Evolutionary conservation across 768 basidiomycete species (phyloP).

Genomic region (Lactarius quietus): DNA sequence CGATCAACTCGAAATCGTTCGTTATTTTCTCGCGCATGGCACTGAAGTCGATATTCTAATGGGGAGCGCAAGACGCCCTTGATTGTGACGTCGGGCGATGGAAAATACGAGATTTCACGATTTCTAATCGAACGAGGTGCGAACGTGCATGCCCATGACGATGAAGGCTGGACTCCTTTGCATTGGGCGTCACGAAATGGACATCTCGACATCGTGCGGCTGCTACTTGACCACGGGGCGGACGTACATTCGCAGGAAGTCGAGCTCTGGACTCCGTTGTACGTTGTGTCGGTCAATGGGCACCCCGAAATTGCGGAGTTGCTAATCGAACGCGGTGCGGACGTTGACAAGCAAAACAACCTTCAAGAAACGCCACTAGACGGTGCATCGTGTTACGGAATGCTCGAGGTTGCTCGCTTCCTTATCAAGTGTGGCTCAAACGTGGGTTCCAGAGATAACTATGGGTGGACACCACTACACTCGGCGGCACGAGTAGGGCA

Average conservation of each 20-base stretch:
- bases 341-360: not conserved
- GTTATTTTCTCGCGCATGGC: not conserved
- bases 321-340: not conserved
- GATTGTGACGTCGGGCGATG: not conserved
- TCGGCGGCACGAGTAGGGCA: not conserved
- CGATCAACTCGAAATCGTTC: not conserved
- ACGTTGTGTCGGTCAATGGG: accelerated
- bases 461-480: not conserved
- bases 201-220: not conserved
- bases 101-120: not conserved
- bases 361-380: not conserved
- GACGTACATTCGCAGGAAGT: not conserved
- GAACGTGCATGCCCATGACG: not conserved
- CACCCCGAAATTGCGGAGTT: not conserved
- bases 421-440: not conserved
- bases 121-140: not conserved
- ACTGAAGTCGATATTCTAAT: not conserved
- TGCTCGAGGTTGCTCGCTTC: not conserved
- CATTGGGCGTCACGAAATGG: not conserved
- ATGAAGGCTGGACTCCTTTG: not conserved
- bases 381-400: not conserved
- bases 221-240: not conserved
- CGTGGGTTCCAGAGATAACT: not conserved
- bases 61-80: not conserved
- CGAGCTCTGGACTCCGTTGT: not conserved